A percentile compares a stretch with the other conserved stretches of the same genome.
Conservation (phyloP, 495 filamentous ascomycete species). For the Stereocaulon alpinum region DNA sequence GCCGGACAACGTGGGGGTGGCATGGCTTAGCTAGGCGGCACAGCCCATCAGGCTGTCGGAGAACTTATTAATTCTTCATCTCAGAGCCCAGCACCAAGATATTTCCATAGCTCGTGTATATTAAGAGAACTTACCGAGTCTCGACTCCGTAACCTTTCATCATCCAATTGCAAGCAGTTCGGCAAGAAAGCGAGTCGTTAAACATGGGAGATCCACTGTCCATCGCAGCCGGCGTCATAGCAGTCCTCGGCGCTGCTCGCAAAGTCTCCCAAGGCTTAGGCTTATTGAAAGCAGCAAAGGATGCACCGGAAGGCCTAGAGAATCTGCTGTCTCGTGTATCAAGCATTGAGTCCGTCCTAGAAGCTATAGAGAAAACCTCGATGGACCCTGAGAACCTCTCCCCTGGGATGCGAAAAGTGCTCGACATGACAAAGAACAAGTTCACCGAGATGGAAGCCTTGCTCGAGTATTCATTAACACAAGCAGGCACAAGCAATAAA, state of each 20-base stretch:
- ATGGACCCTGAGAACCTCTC: not conserved
- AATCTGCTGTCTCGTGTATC: not conserved
- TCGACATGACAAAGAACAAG: not conserved
- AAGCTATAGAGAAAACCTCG: not conserved
- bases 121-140: not conserved
- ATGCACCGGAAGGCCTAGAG: not conserved
- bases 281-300: not conserved
- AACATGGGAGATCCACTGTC: conserved; percentile 1
- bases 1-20: not conserved
- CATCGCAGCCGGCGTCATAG: not conserved
- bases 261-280: not conserved
- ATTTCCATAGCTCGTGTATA: not conserved
- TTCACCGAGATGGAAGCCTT: not conserved
- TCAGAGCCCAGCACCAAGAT: not conserved
- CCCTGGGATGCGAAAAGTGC: not conserved
- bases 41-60: conserved; percentile 2
- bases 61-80: not conserved
- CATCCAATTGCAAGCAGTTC: not conserved
- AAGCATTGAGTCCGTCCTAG: not conserved
- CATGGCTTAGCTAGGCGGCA: not conserved
- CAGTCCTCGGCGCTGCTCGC: not conserved
- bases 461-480: not conserved
- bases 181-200: not conserved
- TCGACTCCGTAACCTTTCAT: not conserved
- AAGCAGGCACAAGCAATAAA: not conserved